Base-by-base conservation (phyloP, 768 basidiomycete species). In the Collybiopsis luxurians region DNA sequence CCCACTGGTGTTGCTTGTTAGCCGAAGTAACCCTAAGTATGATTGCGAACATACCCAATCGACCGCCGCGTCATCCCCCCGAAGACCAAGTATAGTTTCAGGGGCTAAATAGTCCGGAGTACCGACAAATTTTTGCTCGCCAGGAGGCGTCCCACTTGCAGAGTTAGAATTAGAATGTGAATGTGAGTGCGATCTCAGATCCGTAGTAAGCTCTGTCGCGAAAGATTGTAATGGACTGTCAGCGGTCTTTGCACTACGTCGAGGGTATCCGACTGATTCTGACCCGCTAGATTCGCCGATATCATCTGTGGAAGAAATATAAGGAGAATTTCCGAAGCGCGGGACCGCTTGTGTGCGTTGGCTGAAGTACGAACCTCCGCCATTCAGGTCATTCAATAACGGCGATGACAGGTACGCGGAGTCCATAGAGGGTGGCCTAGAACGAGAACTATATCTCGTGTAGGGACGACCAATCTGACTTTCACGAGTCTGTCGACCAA, bases 101-200 rank as follows among this genome's bases (percentile, higher is more conserved):
- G 95, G 95, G 13, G 95, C 95, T 42, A 98, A 81, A 69, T 99
- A 99, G 69, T 99, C 96, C 3, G 96, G 96, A 3, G 96, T 99
- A 21, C 96, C 96, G 24, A 96, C 96, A 65, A 98, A 95, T 72
- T 93, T 93, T 73, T 94, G 91, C 59, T 94, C 92, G 17, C 87
- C 86, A 17, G 87, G 86, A 19, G 90, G 88, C 2, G 90, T 89
- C 6, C 81, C 78, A 24, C 79, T 75, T 3, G 70, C 70, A 1
- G 71, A 70, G 28, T 66, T 65, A 4, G 64, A 64, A 7, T 66
- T 60, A 40, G 69, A 61, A 31, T 81, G 80, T 19, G 82, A 81
- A 55, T 77, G 81, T 13, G 85, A 86, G 72, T 94, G 87, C 28
- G 90, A 91, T 26, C 90, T 83, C 36, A 93, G 74, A 67, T 92